Evolutionary conservation across 345 rosid species (phyloP).

Genomic region (Rubroshorea leprosula): DNA sequence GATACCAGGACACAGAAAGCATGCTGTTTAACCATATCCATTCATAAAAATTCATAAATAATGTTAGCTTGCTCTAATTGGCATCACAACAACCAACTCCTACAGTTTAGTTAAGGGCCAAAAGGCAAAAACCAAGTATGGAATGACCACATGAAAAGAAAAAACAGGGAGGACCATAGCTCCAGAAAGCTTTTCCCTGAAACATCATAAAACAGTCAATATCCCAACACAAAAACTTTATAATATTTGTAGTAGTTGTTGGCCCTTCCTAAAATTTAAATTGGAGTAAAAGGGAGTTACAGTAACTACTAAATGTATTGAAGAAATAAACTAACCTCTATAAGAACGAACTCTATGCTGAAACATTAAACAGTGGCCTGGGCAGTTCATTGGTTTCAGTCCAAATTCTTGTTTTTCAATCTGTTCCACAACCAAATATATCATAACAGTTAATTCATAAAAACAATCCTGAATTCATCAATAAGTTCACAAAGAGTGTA

Average conservation of each 20-base stretch:
- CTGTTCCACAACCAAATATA: slow-evolving; percentile 34
- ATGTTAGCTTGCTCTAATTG: not conserved
- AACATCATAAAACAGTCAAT: not conserved
- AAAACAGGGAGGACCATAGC: not conserved
- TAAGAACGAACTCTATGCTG: slow-evolving; percentile 83
- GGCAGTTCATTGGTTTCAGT: slow-evolving; percentile 96
- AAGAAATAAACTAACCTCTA: slow-evolving; percentile 46
- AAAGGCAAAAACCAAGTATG: not conserved
- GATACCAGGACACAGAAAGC: not conserved
- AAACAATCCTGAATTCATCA: too few species aligned
- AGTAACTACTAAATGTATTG: not conserved
- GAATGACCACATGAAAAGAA: not conserved
- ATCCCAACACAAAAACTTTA: not conserved
- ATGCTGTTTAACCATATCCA: too few species aligned
- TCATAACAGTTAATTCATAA: not conserved
- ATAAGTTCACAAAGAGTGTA: too few species aligned
- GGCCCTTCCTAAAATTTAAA: not conserved
- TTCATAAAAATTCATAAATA: too few species aligned
- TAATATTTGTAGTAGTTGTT: not conserved
- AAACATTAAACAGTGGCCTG: slow-evolving; percentile 97
- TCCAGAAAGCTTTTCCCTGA: not conserved
- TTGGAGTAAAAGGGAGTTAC: not conserved
- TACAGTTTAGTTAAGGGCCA: not conserved
- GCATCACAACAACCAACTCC: not conserved
- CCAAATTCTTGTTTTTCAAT: slow-evolving; percentile 95